Evolutionary conservation across 2,329 filamentous ascomycete genomes (phyloP).

Genomic region (Cordyceps fumosorosea): DNA sequence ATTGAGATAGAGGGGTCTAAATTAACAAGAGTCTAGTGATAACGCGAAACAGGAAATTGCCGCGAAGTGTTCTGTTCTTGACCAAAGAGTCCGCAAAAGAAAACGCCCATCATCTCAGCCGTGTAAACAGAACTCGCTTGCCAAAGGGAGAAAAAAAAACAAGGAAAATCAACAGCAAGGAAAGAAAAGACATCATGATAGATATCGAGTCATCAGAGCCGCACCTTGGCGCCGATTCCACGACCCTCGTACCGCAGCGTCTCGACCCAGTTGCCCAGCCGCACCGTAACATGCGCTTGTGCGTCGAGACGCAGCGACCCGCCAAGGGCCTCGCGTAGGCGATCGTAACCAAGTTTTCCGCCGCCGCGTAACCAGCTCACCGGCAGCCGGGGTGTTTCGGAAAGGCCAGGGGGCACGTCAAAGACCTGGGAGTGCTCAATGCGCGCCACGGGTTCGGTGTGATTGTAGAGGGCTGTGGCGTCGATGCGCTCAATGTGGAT

Average conservation of each 20-base stretch:
- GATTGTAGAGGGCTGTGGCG: slow-evolving; percentile 79
- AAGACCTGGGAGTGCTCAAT: slow-evolving; percentile 73
- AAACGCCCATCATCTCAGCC: background rate
- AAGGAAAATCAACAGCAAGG: background rate
- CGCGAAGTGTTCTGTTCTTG: slow-evolving; percentile 7
- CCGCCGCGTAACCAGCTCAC: slow-evolving; percentile 72
- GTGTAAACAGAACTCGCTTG: background rate
- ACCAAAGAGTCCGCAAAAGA: background rate
- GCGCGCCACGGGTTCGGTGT: slow-evolving; percentile 67
- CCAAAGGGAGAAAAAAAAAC: background rate
- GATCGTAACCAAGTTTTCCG: slow-evolving; percentile 74
- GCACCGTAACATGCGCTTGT: slow-evolving; percentile 65
- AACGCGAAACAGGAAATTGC: background rate
- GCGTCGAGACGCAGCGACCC: slow-evolving; percentile 75
- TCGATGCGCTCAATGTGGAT: slow-evolving; percentile 74
- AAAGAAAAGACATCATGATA: background rate
- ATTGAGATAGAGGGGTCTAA: background rate
- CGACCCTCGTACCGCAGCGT: slow-evolving; percentile 62
- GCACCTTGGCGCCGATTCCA: slow-evolving; percentile 60
- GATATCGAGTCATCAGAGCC: slow-evolving; percentile 17
- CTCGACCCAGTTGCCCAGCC: slow-evolving; percentile 69
- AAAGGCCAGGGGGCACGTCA: slow-evolving; percentile 66
- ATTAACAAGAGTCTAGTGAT: background rate
- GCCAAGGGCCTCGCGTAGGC: slow-evolving; percentile 71
- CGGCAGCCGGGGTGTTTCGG: slow-evolving; percentile 67